Base-by-base conservation (phyloP, 2,329 filamentous ascomycete species). In the Fusarium brevicatenulatum region DNA sequence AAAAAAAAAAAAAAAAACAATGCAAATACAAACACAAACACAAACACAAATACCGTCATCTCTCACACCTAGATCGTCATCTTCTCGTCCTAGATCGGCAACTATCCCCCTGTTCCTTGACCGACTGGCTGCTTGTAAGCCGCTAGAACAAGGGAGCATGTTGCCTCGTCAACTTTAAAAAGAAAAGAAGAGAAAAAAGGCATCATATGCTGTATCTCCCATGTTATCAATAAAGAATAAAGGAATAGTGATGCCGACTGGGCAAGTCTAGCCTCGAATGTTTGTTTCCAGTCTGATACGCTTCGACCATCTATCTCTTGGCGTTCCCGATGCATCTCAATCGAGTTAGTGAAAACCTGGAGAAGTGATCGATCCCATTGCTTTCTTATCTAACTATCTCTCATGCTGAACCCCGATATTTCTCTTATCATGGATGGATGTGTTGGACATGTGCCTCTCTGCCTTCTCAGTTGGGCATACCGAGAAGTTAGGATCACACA, bases 131-230 rank as follows among this genome's bases (percentile, higher is more conserved):
- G 25, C 42, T 47, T 43, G 42, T 56, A 53, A 25, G 59, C 44
- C 61, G 28, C 61, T 71, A 73, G 59, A 58, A 60, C 47, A 46
- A 65, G 49, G 11, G 54, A 71, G 57, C 23, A 58, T 60, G 56
- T 72, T 71, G 44, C 54, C 66, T 66, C 42, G 53, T 71, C 52
- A 73, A 73, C 70, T 72, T 42, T 47, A 62, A 53, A 46, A 46
- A 40, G 39, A 36, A 23, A 46, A 47, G 19, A 28, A 18, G 10
- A 21, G 19, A 28, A 8, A 18, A 34, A 28, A 32, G 12, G 21
- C 36, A 37, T 47, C 40, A 36, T 57, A 23, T 36, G 40, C 32
- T 36, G 39, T 12, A 9, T 19, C 23, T 36, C 28, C 15, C 7
- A 13, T 30, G 7, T 18, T n/a, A 13, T 47, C 28, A 28, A 42